phyloP scores from a whole-genome alignment of 129 eudicot species.

The Lactuca saligna region DNA sequence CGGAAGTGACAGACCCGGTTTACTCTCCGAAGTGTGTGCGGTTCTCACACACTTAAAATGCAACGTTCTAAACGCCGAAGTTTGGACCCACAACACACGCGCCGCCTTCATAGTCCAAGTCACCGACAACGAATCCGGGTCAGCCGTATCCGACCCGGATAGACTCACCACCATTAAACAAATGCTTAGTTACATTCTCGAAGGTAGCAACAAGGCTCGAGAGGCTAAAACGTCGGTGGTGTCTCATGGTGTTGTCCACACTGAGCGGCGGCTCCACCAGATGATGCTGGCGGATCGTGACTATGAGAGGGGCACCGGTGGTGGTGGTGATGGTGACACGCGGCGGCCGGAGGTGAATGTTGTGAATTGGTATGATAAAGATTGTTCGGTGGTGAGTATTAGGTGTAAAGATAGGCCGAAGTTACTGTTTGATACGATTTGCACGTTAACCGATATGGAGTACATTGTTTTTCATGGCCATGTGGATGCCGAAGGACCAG shows the following conservation, averaged over 20 bases:
- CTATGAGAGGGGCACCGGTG: conserved; percentile 43
- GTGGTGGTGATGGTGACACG: conserved; percentile 32
- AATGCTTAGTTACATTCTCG: conserved; percentile 70
- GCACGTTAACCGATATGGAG: conserved; percentile 92
- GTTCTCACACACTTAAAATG: conserved; percentile 87
- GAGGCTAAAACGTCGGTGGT: conserved; percentile 70
- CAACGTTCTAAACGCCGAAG: conserved; percentile 88
- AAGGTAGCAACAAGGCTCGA: conserved; percentile 67
- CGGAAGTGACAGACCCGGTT: conserved; percentile 89
- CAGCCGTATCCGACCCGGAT: conserved; percentile 59
- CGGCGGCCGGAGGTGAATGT: conserved; percentile 77
- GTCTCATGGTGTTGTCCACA: conserved; percentile 59
- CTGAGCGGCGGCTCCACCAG: conserved; percentile 91
- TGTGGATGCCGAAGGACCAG: conserved; percentile 81
- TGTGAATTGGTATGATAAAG: conserved; percentile 89
- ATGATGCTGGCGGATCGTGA: conserved; percentile 92
- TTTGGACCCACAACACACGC: conserved; percentile 97
- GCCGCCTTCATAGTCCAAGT: conserved; percentile 93
- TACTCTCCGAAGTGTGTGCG: conserved; percentile 87
- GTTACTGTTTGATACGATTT: conserved; percentile 77
- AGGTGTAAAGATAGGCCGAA: conserved; percentile 91
- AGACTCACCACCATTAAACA: conserved; percentile 61
- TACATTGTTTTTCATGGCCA: conserved; percentile 91
- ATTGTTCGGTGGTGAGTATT: conserved; percentile 83
- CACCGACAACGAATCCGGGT: conserved; percentile 64